Base-by-base conservation (phyloP, 2,329 filamentous ascomycete species). In the Scedosporium boydii region DNA sequence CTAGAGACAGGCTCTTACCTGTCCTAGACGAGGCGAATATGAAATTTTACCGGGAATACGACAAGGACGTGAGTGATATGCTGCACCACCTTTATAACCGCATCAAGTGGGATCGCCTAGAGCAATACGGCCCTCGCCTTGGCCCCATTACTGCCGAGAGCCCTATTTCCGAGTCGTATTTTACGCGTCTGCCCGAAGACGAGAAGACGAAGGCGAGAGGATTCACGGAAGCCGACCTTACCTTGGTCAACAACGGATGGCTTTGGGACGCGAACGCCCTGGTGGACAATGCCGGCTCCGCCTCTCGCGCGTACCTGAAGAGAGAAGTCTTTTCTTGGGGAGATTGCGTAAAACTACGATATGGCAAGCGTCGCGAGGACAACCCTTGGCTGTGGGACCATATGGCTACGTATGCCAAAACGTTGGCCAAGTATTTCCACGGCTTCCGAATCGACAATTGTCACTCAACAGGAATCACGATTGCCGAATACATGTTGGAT, bases 361-460 rank as follows among this genome's bases (percentile, higher is more conserved):
- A 98, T 71, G 95, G 95, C 41, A 82, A 79, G 27, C 81, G 86
- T 0, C 89, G 88, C 0, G 77, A 93, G 61, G 95, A 98, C 72
- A 98, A 88, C 69, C 93, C 95, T 0, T 99, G 87, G 78, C 79
- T 99, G 7, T 99, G 95, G 95, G 87, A 96, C 7, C 91, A 91
- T 72, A 99, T 99, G 92, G 90, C 90, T 44, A 86, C 89, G 68
- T 99, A 99, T 72, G 96, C 93, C 3, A 87, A 88, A 44, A 82
- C 95, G 71, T 87, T 99, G 82, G 95, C 96, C 63, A 96, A 93
- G 72, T 93, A 96, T 74, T 99, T 99, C 74, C 86, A 87, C 53
- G 96, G 93, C 5, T 93, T 99, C 77, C 90, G 95, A 55, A 97
- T 99, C 69, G 95, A 99, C 77, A 99, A 99, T 72, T 96, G 91